Conservation (phyloP, 176 grass and related monocot genomes). For the Bothriochloa decipiens region DNA sequence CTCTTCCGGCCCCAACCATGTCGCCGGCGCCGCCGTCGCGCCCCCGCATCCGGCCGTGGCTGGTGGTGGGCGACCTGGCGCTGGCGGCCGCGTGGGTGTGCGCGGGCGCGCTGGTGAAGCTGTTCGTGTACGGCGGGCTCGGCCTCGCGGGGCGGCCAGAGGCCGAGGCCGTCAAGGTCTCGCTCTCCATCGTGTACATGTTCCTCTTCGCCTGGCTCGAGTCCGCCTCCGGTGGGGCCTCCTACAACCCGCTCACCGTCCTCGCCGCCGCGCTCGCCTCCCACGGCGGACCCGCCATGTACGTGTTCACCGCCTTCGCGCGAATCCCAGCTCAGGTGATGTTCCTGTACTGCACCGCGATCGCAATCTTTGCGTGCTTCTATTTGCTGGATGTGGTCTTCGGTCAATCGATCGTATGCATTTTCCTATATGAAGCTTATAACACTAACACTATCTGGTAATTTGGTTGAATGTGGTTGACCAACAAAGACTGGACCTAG, state of each 20-base stretch:
- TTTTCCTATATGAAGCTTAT: background rate
- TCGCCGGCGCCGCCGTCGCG: constrained; percentile 34
- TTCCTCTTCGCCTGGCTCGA: constrained; percentile 93
- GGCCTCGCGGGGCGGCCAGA: constrained; percentile 54
- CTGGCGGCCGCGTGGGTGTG: constrained; percentile 83
- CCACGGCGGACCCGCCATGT: constrained; percentile 40
- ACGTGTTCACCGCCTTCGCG: constrained; percentile 66
- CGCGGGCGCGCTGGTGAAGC: constrained; percentile 81
- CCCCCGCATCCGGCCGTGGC: constrained; percentile 45
- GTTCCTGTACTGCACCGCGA: background rate
- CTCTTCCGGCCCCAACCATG: background rate
- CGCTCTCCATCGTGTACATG: constrained; percentile 82
- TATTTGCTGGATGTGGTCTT: background rate
- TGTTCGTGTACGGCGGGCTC: constrained; percentile 63
- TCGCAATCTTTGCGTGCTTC: background rate
- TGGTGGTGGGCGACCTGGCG: constrained; percentile 65
- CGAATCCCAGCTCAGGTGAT: constrained; percentile 91
- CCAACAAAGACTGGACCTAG: background rate
- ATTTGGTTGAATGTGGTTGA: background rate
- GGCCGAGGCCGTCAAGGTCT: constrained; percentile 71
- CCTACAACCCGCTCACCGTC: constrained; percentile 87
- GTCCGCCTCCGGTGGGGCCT: constrained; percentile 58
- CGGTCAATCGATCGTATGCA: background rate
- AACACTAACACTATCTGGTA: background rate
- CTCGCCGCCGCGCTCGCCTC: constrained; percentile 66